Evolutionary conservation across 1,139 yeast genomes (phyloP).

Genomic region (Kodamaea sp.): DNA sequence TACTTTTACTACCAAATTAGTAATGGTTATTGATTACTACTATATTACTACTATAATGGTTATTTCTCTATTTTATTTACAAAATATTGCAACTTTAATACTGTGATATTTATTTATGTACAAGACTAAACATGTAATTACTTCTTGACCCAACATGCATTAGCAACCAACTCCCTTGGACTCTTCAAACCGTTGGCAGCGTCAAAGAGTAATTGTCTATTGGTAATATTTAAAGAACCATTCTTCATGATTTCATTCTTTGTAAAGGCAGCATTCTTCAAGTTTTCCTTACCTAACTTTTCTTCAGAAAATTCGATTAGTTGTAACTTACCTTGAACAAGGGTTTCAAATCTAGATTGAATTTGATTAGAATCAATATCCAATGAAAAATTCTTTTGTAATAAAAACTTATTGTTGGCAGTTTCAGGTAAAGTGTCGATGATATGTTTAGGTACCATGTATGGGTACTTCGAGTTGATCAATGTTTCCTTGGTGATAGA

Average conservation of each 20-base stretch:
- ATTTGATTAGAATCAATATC: slow-evolving; percentile 25
- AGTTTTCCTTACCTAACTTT: slow-evolving; percentile 9
- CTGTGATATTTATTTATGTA: no score
- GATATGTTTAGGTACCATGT: slow-evolving; percentile 35
- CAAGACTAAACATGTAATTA: slow-evolving; percentile 1
- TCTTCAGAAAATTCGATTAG: slow-evolving; percentile 11
- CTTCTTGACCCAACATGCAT: slow-evolving; percentile 32
- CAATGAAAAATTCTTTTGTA: slow-evolving; percentile 30
- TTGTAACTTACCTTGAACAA: slow-evolving; percentile 34
- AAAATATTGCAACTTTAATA: no score
- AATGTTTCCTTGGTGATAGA: slow-evolving; percentile 40
- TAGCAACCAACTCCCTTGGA: slow-evolving; percentile 25
- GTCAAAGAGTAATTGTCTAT: slow-evolving; percentile 30
- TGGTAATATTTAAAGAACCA: slow-evolving; percentile 25
- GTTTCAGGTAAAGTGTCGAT: slow-evolving; percentile 28
- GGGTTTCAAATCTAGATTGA: slow-evolving; percentile 25
- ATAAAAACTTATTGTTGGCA: slow-evolving; percentile 29
- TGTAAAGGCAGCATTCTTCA: slow-evolving; percentile 17
- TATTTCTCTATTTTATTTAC: no score
- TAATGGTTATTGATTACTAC: no score
- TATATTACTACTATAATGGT: no score
- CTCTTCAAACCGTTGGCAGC: slow-evolving; percentile 27
- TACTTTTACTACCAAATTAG: no score
- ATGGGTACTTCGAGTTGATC: slow-evolving; percentile 42
- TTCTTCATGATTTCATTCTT: slow-evolving; percentile 29